These are phyloP conservation scores for Protomyces lactucae-debilis DNA, from an alignment of 1,139 yeast genomes.

Conservation along the genomic window DNA sequence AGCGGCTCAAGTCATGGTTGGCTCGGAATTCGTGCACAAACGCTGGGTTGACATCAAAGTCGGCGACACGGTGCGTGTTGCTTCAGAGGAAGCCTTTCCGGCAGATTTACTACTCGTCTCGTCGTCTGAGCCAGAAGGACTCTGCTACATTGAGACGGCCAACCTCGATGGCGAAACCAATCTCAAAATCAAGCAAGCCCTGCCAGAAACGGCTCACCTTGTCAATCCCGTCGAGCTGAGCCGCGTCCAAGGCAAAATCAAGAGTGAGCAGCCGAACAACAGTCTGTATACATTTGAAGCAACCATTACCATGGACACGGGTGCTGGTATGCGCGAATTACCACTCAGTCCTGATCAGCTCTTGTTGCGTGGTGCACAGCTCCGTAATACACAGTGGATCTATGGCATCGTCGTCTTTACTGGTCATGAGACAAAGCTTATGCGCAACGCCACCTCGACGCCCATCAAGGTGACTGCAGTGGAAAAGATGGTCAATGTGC, in stretches of 20 bases:
- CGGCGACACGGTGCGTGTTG: constrained; percentile 83
- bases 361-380: constrained; percentile 87
- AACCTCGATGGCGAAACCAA: constrained; percentile 97
- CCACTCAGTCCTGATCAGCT: constrained; percentile 88
- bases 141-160: constrained; percentile 96
- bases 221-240: constrained; percentile 64
- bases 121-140: constrained; percentile 96
- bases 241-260: constrained; percentile 51
- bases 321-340: constrained; percentile 47
- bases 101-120: constrained; percentile 82
- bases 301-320: constrained; percentile 53
- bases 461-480: constrained; percentile 97
- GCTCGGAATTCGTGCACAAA: constrained; percentile 59
- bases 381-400: constrained; percentile 92
- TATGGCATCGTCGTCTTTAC: constrained; percentile 92
- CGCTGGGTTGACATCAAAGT: constrained; percentile 87
- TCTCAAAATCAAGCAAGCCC: constrained; percentile 86
- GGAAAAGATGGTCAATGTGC: constrained; percentile 88
- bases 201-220: constrained; percentile 66
- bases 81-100: constrained; percentile 87
- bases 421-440: constrained; percentile 95
- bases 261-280: constrained; percentile 91
- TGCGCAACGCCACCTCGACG: constrained; percentile 98
- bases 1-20: constrained; percentile 62
- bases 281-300: constrained; percentile 95